A percentile compares a stretch with the other conserved stretches of the same genome.
These are phyloP conservation scores for Lentinula lateritia DNA, from an alignment of 768 basidiomycete genomes.

Conservation along the genomic window DNA sequence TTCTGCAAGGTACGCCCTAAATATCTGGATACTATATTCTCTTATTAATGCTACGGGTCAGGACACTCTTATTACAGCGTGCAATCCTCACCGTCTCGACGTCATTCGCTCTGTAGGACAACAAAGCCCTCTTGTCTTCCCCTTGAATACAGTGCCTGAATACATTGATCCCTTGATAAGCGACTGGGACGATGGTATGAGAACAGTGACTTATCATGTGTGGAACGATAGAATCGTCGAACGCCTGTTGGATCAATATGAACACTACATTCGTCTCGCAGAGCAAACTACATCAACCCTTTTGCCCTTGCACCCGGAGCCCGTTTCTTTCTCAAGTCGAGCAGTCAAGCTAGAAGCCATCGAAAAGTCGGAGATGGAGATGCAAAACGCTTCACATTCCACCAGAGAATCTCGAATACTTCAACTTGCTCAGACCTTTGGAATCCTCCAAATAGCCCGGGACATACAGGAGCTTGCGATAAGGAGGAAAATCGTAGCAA, in stretches of 20 bases:
- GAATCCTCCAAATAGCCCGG: background rate
- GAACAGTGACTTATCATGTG: slow-evolving; percentile 18
- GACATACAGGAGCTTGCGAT: background rate
- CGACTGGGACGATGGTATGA: slow-evolving; percentile 26
- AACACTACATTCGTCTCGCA: background rate
- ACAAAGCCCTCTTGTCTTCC: background rate
- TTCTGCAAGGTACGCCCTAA: slow-evolving; percentile 29
- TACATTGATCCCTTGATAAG: slow-evolving; percentile 6
- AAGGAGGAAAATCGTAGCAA: slow-evolving; percentile 12
- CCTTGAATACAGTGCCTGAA: background rate
- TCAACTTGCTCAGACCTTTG: background rate
- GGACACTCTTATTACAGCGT: background rate
- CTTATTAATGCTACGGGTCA: background rate
- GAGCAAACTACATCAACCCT: background rate
- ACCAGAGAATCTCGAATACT: background rate
- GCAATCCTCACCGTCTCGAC: background rate
- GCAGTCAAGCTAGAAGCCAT: background rate
- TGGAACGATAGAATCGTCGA: slow-evolving; percentile 8
- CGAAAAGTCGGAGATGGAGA: background rate
- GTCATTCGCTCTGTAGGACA: background rate
- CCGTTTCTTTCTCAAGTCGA: background rate
- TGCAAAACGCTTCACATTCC: background rate
- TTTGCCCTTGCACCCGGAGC: background rate
- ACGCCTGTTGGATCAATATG: background rate
- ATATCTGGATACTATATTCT: background rate